Conservation (phyloP, 75 land plant species). For the Cupressus sempervirens region DNA sequence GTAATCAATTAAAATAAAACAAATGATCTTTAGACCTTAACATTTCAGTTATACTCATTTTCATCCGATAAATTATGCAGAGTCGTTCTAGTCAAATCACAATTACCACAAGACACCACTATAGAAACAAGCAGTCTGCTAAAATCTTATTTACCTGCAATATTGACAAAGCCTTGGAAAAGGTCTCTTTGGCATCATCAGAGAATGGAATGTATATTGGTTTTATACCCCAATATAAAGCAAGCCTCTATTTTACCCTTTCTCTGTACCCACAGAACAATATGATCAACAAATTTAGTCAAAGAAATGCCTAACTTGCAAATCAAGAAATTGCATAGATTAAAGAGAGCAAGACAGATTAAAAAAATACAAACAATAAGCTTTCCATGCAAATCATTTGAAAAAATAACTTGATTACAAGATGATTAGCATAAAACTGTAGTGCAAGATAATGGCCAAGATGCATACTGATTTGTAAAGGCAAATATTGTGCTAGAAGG, state of each 20-base stretch:
- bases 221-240: conserved; percentile 82
- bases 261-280: conserved; percentile 43
- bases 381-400: background rate
- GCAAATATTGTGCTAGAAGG: conserved; percentile 99
- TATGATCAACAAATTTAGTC: background rate
- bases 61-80: no score
- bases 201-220: conserved; percentile 80
- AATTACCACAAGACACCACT: no score
- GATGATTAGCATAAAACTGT: background rate
- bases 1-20: no score
- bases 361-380: no score
- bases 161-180: no score
- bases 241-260: conserved; percentile 76
- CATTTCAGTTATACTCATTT: no score
- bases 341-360: no score
- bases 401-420: background rate
- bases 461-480: conserved; percentile 85
- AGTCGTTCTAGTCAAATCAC: no score
- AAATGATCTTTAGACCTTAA: no score
- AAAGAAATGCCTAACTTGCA: conserved; percentile 6
- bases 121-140: background rate
- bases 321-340: background rate
- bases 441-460: background rate
- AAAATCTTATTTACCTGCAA: no score
- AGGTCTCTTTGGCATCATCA: conserved; percentile 92